phyloP scores from a whole-genome alignment of 345 rosid species.

The Acer campestre region DNA sequence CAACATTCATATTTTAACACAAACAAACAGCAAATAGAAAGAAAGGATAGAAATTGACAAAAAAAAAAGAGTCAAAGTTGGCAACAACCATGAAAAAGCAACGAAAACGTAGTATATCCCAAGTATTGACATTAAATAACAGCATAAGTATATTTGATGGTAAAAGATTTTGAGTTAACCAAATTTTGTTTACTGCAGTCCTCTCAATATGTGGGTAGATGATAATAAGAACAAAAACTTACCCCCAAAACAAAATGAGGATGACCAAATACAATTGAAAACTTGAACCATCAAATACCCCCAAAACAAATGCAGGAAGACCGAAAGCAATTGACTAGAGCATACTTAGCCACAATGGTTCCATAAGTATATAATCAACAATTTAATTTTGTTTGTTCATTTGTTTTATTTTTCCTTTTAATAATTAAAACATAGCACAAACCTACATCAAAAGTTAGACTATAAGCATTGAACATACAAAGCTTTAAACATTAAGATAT shows the following conservation, averaged over 20 bases:
- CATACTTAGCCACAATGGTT: neutral
- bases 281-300: neutral
- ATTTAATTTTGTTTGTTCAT: neutral
- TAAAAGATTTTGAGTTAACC: neutral
- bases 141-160: neutral
- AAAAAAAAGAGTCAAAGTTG: neutral
- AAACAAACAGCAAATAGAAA: neutral
- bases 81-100: too few species aligned
- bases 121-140: neutral
- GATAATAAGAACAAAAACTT: neutral
- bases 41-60: neutral
- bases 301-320: neutral
- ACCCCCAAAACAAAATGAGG: too few species aligned
- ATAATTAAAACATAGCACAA: neutral
- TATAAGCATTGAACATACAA: slow-evolving; percentile 19
- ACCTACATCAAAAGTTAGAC: slow-evolving; percentile 9
- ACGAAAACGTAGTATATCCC: neutral
- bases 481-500: slow-evolving; percentile 23
- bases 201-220: neutral
- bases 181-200: neutral
- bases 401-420: neutral
- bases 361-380: too few species aligned
- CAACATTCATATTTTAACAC: neutral
- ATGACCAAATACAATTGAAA: too few species aligned
- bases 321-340: neutral